Base-by-base conservation (phyloP, 1,139 yeast genomes). In the Lodderomyces metapsilosis region DNA sequence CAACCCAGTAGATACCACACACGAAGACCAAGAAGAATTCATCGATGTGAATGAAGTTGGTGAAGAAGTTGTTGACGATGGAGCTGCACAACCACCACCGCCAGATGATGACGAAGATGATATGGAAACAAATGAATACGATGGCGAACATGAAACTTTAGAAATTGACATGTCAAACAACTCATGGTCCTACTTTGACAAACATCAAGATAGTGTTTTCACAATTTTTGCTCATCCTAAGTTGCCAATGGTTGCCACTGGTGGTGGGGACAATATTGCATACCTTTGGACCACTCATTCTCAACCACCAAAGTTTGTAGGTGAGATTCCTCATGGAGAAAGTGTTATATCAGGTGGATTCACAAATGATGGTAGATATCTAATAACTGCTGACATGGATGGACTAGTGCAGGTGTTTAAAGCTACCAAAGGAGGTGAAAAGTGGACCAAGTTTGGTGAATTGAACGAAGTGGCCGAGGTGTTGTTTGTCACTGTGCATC, bases 251-350 rank as follows among this genome's bases (percentile, higher is more conserved):
- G 77, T 88, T 44, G 87, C 83, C 5, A 79, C 86, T 15, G 84
- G 95, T 12, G 97, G 97, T 37, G 98, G 97, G 39, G 99, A 92
- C 61, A 84, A 92, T 59, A 71, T 80, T 30, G 97, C 92, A 0
- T 88, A 80, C 61, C 60, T 92, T 53, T 92, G 98, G 98, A 88
- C 96, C 5, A 84, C 95, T 2, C 94, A 88, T 60, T 73, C 86
- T 2, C 82, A 80, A 49, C 95, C 95, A 28, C 89, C 96, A 7
- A 78, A 84, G 49, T 72, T 84, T 48, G 91, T 88, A 2, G 82
- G 86, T 33, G 83, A 84, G 53, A 68, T 91, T 39, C 69, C 67
- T 12, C 96, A 88, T 62, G 83, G 82, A 34, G 99, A 92, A 59
- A 85, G 95, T 22, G 95, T 92, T 8, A 78, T 88, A 40, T 74